A percentile compares a stretch with the other conserved stretches of the same genome.
Conservation (phyloP, 2,329 filamentous ascomycete species). For the Talaromyces sp. region DNA sequence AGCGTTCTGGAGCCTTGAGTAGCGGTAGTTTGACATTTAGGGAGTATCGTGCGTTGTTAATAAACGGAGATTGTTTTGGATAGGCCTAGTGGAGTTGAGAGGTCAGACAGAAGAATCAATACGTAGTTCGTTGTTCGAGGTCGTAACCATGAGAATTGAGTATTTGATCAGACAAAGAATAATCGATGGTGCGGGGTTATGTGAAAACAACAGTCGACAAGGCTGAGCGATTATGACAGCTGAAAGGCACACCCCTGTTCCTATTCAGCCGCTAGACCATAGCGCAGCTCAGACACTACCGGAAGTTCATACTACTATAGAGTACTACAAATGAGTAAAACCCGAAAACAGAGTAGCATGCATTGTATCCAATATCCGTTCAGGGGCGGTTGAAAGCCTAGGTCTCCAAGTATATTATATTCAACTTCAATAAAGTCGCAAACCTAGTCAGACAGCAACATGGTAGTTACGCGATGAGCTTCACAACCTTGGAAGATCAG, state of each 20-base stretch:
- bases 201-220: neutral
- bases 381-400: neutral
- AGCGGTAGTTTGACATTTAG: neutral
- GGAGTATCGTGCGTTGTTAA: neutral
- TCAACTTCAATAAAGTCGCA: no score
- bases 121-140: no score
- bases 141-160: neutral
- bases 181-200: neutral
- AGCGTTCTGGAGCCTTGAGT: neutral
- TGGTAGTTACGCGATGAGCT: no score
- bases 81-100: neutral
- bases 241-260: neutral
- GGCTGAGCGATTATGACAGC: neutral
- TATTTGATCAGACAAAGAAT: neutral
- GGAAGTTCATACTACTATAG: neutral
- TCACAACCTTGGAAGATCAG: no score
- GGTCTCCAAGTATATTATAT: neutral
- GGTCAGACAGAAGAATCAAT: no score
- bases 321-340: neutral
- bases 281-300: neutral
- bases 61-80: neutral
- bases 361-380: neutral
- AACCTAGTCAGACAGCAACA: no score
- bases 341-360: neutral
- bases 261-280: neutral